These are phyloP conservation scores for Lipomyces japonicus DNA, from an alignment of 805 yeast genomes.

Conservation along the genomic window DNA sequence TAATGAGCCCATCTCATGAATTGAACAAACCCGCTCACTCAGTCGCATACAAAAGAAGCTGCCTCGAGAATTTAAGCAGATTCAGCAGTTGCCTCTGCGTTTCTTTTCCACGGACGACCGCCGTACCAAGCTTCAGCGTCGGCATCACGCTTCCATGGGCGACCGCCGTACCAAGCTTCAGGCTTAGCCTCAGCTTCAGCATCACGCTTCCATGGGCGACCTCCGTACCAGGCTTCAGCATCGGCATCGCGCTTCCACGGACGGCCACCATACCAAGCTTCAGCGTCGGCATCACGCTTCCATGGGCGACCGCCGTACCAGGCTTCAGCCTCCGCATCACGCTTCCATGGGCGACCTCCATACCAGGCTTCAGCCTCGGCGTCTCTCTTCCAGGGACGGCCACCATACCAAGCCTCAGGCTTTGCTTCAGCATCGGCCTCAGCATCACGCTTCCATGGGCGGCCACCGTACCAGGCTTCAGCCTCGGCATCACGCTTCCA, in stretches of 20 bases:
- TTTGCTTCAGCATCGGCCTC: background rate
- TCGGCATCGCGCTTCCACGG: constrained; percentile 11
- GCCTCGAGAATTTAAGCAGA: no score
- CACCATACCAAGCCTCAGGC: constrained; percentile 2
- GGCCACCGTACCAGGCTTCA: constrained; percentile 2
- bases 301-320: constrained; percentile 11
- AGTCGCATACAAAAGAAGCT: no score
- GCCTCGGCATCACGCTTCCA: constrained; percentile 9
- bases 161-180: background rate
- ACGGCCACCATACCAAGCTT: constrained; percentile 1
- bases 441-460: constrained; percentile 6
- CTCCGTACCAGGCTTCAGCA: constrained; percentile 9
- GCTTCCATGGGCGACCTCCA: constrained; percentile 15
- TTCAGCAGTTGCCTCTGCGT: background rate
- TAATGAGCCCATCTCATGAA: no score
- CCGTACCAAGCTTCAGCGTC: constrained; percentile 3
- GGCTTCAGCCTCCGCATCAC: constrained; percentile 20
- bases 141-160: constrained; percentile 5
- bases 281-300: constrained; percentile 10
- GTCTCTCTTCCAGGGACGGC: constrained; percentile 4
- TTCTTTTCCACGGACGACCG: background rate
- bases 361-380: constrained; percentile 7
- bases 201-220: constrained; percentile 15
- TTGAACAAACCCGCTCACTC: no score
- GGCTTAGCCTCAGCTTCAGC: constrained; percentile 13